Conservation (phyloP, 177 flowering plant species). For the Telopea speciosissima region DNA sequence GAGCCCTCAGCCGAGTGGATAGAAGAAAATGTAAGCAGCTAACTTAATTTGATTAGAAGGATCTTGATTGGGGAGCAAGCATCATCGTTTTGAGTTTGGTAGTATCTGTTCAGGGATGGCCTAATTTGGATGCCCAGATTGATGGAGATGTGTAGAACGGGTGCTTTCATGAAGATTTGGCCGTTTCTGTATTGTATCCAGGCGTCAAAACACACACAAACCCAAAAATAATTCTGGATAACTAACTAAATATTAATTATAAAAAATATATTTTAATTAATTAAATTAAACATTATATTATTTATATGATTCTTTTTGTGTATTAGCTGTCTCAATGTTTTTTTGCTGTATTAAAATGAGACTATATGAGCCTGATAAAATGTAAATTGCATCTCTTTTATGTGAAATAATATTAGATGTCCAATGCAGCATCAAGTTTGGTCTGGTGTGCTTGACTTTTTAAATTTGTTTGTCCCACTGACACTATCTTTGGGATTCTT, state of each 20-base stretch:
- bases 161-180: neutral
- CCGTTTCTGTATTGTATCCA: neutral
- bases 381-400: neutral
- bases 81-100: neutral
- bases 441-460: neutral
- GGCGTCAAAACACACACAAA: neutral
- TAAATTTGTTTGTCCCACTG: no score
- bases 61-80: neutral
- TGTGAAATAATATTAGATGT: neutral
- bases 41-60: neutral
- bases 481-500: no score
- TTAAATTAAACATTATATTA: no score
- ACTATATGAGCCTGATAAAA: neutral
- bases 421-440: neutral
- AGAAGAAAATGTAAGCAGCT: neutral
- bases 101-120: neutral
- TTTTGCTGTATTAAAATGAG: neutral
- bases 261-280: no score
- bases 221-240: no score
- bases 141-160: neutral
- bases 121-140: neutral
- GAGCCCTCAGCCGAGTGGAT: neutral
- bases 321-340: neutral
- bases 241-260: no score
- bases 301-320: neutral